These are phyloP conservation scores for Carex scoparia DNA, from an alignment of 176 grass and related monocot species.

Conservation along the genomic window DNA sequence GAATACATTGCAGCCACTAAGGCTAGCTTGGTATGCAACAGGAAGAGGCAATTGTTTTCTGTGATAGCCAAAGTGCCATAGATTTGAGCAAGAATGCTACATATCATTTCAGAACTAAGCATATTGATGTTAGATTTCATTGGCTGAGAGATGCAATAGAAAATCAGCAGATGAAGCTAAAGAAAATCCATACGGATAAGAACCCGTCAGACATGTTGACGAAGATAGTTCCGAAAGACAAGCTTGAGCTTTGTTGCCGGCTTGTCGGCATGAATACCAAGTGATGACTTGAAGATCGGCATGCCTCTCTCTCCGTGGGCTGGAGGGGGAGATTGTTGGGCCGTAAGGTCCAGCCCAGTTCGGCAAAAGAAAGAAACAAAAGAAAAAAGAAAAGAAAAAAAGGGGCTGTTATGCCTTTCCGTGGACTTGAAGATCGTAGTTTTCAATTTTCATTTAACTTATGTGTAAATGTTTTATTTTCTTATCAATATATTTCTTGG, in stretches of 20 bases:
- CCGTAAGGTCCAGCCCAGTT: no score
- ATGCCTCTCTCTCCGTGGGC: not conserved
- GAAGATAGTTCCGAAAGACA: not conserved
- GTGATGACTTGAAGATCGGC: not conserved
- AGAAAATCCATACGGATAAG: not conserved
- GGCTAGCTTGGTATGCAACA: no score
- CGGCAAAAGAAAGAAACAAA: no score
- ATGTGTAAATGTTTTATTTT: no score
- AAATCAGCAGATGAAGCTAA: not conserved
- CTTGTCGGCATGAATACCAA: constrained; percentile 1
- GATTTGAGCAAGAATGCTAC: not conserved
- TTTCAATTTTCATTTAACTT: no score
- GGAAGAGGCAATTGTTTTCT: not conserved
- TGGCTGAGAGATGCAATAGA: not conserved
- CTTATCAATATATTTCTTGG: no score
- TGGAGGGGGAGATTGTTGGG: not conserved
- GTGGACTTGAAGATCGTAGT: no score
- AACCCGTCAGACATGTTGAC: not conserved
- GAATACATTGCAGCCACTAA: not conserved
- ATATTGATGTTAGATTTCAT: not conserved
- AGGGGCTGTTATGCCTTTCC: no score
- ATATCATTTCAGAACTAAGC: not conserved
- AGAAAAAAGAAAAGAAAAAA: no score
- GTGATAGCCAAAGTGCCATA: not conserved
- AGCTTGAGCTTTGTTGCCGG: not conserved